These are phyloP conservation scores for Lachancea sp. DNA, from an alignment of 805 yeast species.

Conservation along the genomic window DNA sequence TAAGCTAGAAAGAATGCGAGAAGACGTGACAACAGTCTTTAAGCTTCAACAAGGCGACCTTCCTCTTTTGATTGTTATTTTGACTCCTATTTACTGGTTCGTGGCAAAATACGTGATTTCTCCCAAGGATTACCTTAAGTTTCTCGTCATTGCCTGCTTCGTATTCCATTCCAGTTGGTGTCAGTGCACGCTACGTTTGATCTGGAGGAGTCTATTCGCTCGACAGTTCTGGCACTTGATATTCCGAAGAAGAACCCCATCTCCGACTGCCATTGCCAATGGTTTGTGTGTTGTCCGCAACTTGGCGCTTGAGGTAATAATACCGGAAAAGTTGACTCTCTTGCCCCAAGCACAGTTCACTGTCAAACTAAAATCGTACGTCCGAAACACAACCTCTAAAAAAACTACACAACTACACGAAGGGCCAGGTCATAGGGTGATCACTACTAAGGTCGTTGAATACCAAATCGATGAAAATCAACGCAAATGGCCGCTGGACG, in stretches of 20 bases:
- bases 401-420: background rate
- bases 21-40: conserved; percentile 12
- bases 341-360: background rate
- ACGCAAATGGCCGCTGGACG: conserved; percentile 26
- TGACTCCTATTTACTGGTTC: conserved; percentile 21
- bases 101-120: conserved; percentile 14
- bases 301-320: background rate
- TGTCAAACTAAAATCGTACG: conserved; percentile 9
- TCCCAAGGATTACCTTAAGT: conserved; percentile 12
- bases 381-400: background rate
- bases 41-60: background rate
- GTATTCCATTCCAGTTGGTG: conserved; percentile 26
- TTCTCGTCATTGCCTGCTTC: conserved; percentile 7
- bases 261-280: background rate
- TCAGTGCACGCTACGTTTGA: conserved; percentile 23
- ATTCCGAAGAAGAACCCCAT: background rate
- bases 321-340: background rate
- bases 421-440: background rate
- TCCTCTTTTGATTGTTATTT: conserved; percentile 4
- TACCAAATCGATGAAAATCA: conserved; percentile 26
- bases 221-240: conserved; percentile 16
- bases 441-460: conserved; percentile 17
- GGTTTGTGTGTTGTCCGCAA: background rate
- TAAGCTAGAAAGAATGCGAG: conserved; percentile 21
- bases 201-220: conserved; percentile 24